A percentile compares a stretch with the other conserved stretches of the same genome.
phyloP scores from a whole-genome alignment of 352 stramenopile species.

The Globisporangium nagaii region DNA sequence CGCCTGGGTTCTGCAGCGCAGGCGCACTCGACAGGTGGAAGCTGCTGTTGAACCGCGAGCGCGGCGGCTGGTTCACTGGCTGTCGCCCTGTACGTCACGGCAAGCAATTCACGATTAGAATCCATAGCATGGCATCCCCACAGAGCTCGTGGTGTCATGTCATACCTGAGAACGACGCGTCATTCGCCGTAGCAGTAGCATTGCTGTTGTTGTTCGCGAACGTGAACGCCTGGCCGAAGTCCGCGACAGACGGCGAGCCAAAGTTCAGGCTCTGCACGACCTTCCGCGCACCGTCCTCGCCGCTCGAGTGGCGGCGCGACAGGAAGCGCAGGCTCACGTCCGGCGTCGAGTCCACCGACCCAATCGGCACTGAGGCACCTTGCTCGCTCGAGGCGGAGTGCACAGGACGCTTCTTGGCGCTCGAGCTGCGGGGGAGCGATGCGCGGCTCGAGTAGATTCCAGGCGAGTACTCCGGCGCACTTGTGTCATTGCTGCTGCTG shows the following conservation, averaged over 20 bases:
- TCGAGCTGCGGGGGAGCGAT: slow-evolving; percentile 30
- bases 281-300: slow-evolving; percentile 16
- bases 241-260: slow-evolving; percentile 21
- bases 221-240: slow-evolving; percentile 6
- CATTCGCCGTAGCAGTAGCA: neutral
- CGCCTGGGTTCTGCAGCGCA: slow-evolving; percentile 15
- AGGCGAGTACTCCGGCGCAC: slow-evolving; percentile 40
- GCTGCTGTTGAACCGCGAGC: slow-evolving; percentile 46
- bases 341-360: slow-evolving; percentile 44
- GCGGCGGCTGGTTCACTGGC: slow-evolving; percentile 34
- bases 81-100: slow-evolving; percentile 23
- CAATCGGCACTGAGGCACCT: slow-evolving; percentile 14
- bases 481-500: neutral
- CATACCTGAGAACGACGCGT: slow-evolving; percentile 7
- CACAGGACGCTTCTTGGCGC: slow-evolving; percentile 19
- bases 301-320: slow-evolving; percentile 33
- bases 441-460: slow-evolving; percentile 63
- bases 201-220: neutral
- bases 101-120: neutral
- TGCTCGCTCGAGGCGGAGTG: slow-evolving; percentile 4
- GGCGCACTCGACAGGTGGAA: slow-evolving; percentile 24
- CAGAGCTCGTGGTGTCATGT: too few species aligned
- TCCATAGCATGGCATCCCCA: too few species aligned
- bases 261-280: slow-evolving; percentile 48
- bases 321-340: slow-evolving; percentile 23